Conservation (phyloP, 2,329 filamentous ascomycete species). For the Escovopsis sp. region DNA sequence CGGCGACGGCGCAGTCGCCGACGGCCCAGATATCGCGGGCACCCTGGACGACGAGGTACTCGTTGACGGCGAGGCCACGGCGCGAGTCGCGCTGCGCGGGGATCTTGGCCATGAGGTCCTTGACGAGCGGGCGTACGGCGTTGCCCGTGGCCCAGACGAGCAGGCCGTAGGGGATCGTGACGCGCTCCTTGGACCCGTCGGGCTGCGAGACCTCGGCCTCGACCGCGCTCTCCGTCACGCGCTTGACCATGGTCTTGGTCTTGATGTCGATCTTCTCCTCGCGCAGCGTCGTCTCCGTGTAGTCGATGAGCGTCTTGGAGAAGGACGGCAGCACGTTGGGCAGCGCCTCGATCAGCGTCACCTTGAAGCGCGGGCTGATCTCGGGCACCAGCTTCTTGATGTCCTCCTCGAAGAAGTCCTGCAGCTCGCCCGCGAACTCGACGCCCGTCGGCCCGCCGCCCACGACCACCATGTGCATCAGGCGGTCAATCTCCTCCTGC, state of each 20-base stretch:
- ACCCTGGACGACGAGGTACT: slow-evolving; percentile 96
- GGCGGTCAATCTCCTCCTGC: slow-evolving; percentile 74
- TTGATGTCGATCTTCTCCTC: slow-evolving; percentile 96
- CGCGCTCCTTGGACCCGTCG: slow-evolving; percentile 68
- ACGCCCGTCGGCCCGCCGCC: slow-evolving; percentile 93
- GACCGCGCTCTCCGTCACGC: slow-evolving; percentile 81
- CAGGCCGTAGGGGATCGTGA: slow-evolving; percentile 83
- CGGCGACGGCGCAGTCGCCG: slow-evolving; percentile 92
- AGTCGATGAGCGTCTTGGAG: slow-evolving; percentile 97
- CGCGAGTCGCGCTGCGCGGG: slow-evolving; percentile 91
- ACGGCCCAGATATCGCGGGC: slow-evolving; percentile 96
- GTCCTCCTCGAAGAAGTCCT: slow-evolving; percentile 98
- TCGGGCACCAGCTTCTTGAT: slow-evolving; percentile 97
- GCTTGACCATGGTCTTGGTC: slow-evolving; percentile 99
- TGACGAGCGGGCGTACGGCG: slow-evolving; percentile 75
- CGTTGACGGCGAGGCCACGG: slow-evolving; percentile 90
- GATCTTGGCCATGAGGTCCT: slow-evolving; percentile 82
- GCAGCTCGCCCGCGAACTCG: slow-evolving; percentile 94
- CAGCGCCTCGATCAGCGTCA: slow-evolving; percentile 92
- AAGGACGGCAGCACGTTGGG: slow-evolving; percentile 96
- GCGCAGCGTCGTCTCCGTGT: slow-evolving; percentile 97
- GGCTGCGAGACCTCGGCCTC: slow-evolving; percentile 74
- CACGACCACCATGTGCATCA: slow-evolving; percentile 95
- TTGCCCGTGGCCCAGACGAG: slow-evolving; percentile 98
- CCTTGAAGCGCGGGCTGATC: slow-evolving; percentile 87